phyloP scores from a whole-genome alignment of 1,284 basidiomycete species.

The Moesziomyces sp. region DNA sequence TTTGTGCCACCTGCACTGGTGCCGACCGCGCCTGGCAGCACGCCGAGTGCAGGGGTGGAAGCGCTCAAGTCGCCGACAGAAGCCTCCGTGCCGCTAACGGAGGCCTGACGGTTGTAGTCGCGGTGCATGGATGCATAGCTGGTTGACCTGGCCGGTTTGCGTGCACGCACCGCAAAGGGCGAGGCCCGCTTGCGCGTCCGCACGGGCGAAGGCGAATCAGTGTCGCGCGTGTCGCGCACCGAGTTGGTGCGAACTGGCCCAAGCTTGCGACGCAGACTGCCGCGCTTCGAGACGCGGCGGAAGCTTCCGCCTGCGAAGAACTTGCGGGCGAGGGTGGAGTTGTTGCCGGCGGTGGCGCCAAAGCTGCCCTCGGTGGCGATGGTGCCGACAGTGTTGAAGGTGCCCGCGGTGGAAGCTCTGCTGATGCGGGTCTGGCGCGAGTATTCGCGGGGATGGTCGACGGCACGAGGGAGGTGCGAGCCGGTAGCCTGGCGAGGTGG shows the following conservation, averaged over 20 bases:
- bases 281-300: constrained; percentile 15
- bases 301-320: constrained; percentile 34
- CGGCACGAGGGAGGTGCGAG: constrained; percentile 13
- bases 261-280: constrained; percentile 5
- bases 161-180: constrained; percentile 31
- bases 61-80: constrained; percentile 12
- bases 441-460: constrained; percentile 37
- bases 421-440: constrained; percentile 56
- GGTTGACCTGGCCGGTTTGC: constrained; percentile 15
- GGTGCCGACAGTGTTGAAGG: constrained; percentile 54
- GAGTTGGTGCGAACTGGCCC: constrained; percentile 11
- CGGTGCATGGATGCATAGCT: constrained; percentile 29
- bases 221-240: neutral
- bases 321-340: constrained; percentile 24
- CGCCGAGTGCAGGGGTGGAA: constrained; percentile 12
- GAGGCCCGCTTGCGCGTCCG: constrained; percentile 21
- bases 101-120: constrained; percentile 10
- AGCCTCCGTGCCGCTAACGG: constrained; percentile 19
- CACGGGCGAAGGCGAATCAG: constrained; percentile 13
- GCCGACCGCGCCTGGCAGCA: constrained; percentile 51
- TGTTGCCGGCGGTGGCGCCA: constrained; percentile 38
- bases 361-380: constrained; percentile 54
- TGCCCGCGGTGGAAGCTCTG: constrained; percentile 48
- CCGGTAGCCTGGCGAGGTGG: constrained; percentile 6
- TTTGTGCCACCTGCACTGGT: constrained; percentile 62